Base-by-base conservation (phyloP, 192 early-diverging fungal genomes). In the Coemansia sp. region DNA sequence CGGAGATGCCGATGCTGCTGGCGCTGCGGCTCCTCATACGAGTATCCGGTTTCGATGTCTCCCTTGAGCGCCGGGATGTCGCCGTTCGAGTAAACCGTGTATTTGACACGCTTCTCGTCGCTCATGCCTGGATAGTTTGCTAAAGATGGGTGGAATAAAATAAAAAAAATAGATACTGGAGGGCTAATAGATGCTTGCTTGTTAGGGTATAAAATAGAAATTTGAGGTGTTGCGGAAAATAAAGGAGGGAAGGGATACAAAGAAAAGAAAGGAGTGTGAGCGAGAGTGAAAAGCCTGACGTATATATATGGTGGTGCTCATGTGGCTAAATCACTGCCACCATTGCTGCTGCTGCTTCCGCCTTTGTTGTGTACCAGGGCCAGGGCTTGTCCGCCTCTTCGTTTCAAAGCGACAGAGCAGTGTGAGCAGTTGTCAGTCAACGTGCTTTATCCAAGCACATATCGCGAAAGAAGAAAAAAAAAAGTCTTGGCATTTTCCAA, bases 21-120 rank as follows among this genome's bases (percentile, higher is more conserved):
- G 11, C 54, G 54, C 56, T 65, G 55, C 68, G 36, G 58, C 56
- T 58, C 48, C 46, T 66, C 61, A 48, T 57, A 39, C 32, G 58
- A 59, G 24, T 28, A 30, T 36, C 74, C 68, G 27, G 69, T 58
- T 51, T 78, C 74, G 22, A 76, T 67, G 68, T 71, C 74, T 13
- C 56, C 61, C 34, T 20, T 14, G 67, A 66, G 19, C 49, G 42
- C 57, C 9, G 61, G 56, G 45, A 63, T 60, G 46, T 32, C 32
- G 52, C 74, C 65, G 42, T 71, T 65, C 36, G 68, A 58, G 48
- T 61, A 48, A 18, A 69, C 61, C 50, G 50, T 60, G 61, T 57
- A 64, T 48, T 61, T 68, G 29, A 57, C 36, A 45, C 64, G 65
- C 49, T 78, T 78, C 62, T 78, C 75, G 67, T 64, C 58, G 62